Evolutionary conservation across 192 early-diverging fungal species (phyloP).

Genomic region (Diversispora epigaea): DNA sequence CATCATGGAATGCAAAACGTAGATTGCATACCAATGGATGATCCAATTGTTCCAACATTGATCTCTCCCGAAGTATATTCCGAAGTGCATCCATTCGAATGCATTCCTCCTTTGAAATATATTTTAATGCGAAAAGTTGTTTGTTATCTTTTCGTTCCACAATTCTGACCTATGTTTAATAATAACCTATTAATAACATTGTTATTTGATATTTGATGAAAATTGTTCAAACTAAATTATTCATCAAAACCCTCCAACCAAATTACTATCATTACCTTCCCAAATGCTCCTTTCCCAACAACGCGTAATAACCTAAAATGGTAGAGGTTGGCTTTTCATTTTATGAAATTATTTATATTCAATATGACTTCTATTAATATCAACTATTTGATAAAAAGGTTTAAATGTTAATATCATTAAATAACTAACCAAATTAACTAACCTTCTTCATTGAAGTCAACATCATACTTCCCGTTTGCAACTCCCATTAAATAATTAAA

Average conservation of each 20-base stretch:
- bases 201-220: not conserved
- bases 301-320: constrained; percentile 80
- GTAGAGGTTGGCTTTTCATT: constrained; percentile 61
- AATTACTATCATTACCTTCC: constrained; percentile 60
- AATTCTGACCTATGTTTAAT: constrained; percentile 66
- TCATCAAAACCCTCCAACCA: no score
- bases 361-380: not conserved
- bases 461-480: constrained; percentile 38
- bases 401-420: not conserved
- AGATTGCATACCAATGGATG: constrained; percentile 70
- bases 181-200: not conserved
- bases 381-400: not conserved
- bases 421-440: not conserved
- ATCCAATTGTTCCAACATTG: constrained; percentile 75
- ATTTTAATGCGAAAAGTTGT: constrained; percentile 78
- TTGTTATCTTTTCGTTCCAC: constrained; percentile 73
- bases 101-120: constrained; percentile 84
- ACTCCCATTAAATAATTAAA: constrained; percentile 8
- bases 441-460: constrained; percentile 64
- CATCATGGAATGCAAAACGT: constrained; percentile 88
- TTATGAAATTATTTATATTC: not conserved
- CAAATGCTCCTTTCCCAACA: constrained; percentile 85
- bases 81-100: constrained; percentile 81
- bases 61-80: constrained; percentile 79
- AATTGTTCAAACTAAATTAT: no score